Evolutionary conservation across 225 moss, liverwort and hornwort species (phyloP).

Genomic region (Pseudoscleropodium purum): DNA sequence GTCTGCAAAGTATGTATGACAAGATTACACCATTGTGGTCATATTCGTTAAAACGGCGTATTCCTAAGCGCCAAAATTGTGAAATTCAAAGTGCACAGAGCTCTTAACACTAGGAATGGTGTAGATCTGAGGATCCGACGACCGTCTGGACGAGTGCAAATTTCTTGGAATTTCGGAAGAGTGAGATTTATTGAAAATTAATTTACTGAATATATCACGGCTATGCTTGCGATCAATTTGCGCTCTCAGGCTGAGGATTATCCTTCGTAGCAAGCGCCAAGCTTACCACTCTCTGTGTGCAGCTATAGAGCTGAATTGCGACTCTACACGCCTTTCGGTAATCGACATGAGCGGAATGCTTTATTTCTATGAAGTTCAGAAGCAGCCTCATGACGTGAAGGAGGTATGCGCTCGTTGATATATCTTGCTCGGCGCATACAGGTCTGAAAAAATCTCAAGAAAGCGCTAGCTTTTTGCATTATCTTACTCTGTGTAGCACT

Average conservation of each 20-base stretch:
- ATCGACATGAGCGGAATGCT: conserved; percentile 84
- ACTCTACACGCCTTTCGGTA: conserved; percentile 70
- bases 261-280: neutral
- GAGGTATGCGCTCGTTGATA: conserved; percentile 29
- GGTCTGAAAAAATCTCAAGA: neutral
- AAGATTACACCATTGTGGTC: neutral
- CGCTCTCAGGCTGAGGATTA: neutral
- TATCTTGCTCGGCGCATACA: neutral
- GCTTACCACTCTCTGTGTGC: conserved; percentile 9
- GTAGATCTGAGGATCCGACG: neutral
- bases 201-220: neutral
- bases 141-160: neutral
- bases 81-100: neutral
- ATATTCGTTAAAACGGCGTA: neutral
- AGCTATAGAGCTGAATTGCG: conserved; percentile 83
- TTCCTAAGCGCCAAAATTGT: neutral
- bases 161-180: neutral
- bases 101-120: neutral
- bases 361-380: conserved; percentile 58
- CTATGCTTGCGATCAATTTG: neutral
- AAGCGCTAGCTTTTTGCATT: neutral
- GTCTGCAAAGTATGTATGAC: neutral
- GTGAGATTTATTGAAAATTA: neutral
- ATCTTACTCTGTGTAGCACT: neutral
- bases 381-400: conserved; percentile 14